Evolutionary conservation across 2,329 filamentous ascomycete genomes (phyloP), one percentile per base, ranked within the genome.

Genomic region (Diplodia seriata): DNA sequence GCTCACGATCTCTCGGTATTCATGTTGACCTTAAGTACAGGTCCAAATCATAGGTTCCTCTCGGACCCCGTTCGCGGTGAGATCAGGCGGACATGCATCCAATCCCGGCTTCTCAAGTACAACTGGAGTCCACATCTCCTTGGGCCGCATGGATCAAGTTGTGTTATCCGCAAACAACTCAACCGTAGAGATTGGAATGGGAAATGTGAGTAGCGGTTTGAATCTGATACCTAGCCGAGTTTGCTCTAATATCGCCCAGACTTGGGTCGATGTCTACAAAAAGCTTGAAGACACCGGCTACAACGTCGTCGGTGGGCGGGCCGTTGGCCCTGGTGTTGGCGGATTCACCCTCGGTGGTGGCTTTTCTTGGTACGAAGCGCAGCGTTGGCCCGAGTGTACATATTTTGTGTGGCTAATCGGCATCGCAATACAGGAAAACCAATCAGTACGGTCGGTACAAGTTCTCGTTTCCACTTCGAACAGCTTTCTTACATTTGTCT

Each of bases 21-120:
- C 6, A 51, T 26, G 26, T 18, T 11, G 15, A 49, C 18, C 2
- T n/a, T 15, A 14, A 14, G 4, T 15, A 2, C 38, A 63, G 59
- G 8, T 63, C 7, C 31, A 31, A 23, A 51, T 53, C n/a, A 63
- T 63, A 4, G 47, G 59, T 5, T 31, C 31, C 12, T 3, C 29
- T 33, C 59, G 59, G 1, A 26, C 47, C 2, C 59, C 59, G 9
- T 63, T 63, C 7, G 59, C 59, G 1, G 26, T 63, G 7, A 38
- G 36, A n/a, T 63, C 59, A 18, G 59, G 59, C 12, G 59, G 59
- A 8, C 59, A 63, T 31, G 59, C 59, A 3, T 63, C 59, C 3
- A 63, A 63, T 26, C 59, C 59, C 1, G 59, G 59, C 8, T 63
- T 63, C 23, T 63, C 59, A 26, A 63, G 59, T 31, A 63, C 59